A percentile compares a stretch with the other conserved stretches of the same genome.
Evolutionary conservation across 2,329 filamentous ascomycete species (phyloP).

Genomic region (Trichoderma arundinaceum): DNA sequence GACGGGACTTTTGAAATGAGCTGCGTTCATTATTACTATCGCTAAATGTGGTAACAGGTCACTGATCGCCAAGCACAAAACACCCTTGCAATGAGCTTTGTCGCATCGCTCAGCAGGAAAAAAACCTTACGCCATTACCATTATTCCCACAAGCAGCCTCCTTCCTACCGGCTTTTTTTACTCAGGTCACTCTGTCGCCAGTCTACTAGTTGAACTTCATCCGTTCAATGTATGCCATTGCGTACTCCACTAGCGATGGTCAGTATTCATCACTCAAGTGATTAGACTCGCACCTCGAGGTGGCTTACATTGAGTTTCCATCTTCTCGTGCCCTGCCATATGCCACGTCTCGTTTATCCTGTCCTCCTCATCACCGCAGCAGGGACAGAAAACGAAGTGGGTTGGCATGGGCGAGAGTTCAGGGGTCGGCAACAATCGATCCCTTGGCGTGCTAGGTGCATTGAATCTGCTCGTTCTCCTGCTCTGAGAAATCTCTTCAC

Average conservation of each 20-base stretch:
- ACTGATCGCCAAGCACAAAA: slow-evolving; percentile 17
- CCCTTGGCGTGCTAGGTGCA: slow-evolving; percentile 27
- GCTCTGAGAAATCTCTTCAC: slow-evolving; percentile 1
- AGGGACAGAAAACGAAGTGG: slow-evolving; percentile 30
- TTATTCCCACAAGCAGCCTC: slow-evolving; percentile 9
- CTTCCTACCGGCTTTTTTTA: background rate
- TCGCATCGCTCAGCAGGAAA: slow-evolving; percentile 19
- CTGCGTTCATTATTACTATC: slow-evolving; percentile 21
- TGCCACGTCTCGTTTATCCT: slow-evolving; percentile 31
- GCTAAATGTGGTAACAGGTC: slow-evolving; percentile 15
- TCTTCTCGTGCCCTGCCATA: slow-evolving; percentile 30
- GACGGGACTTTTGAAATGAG: slow-evolving; percentile 7
- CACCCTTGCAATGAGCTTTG: slow-evolving; percentile 7
- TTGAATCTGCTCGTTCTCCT: slow-evolving; percentile 5
- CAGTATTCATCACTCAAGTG: slow-evolving; percentile 23
- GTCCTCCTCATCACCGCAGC: slow-evolving; percentile 28
- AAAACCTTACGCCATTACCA: slow-evolving; percentile 15
- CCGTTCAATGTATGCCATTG: slow-evolving; percentile 29
- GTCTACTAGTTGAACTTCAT: slow-evolving; percentile 23
- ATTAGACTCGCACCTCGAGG: background rate
- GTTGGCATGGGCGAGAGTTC: slow-evolving; percentile 30
- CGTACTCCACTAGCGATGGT: slow-evolving; percentile 29
- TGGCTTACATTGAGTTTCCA: slow-evolving; percentile 30
- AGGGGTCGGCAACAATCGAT: slow-evolving; percentile 26
- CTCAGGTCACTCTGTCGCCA: background rate